Evolutionary conservation across 164 flowering plant genomes (phyloP).

Genomic region (Vitis rotundifolia): DNA sequence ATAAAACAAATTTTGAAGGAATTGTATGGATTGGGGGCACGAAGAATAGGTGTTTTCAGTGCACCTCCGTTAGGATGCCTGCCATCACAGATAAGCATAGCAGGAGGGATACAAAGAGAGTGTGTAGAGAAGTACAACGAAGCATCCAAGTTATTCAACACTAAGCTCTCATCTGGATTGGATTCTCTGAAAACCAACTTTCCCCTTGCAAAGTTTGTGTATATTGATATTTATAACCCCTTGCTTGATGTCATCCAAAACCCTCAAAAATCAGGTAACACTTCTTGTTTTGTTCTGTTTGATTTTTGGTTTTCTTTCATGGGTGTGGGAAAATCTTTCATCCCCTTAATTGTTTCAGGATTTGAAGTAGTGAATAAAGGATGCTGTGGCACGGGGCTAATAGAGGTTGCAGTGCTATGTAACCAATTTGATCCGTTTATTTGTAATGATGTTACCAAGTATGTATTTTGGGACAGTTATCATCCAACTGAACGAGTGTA

Average conservation of each 20-base stretch:
- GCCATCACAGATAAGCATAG: conserved; percentile 15
- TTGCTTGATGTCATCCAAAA: conserved; percentile 30
- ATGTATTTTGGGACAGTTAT: no score
- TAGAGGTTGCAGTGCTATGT: no score
- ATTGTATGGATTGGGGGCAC: conserved; percentile 22
- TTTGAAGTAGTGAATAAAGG: no score
- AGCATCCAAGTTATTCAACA: conserved; percentile 21
- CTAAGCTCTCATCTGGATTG: conserved; percentile 13
- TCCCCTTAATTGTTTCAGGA: no score
- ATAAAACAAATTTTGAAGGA: conserved; percentile 2
- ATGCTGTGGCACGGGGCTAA: no score
- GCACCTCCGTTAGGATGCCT: conserved; percentile 29
- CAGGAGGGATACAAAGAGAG: conserved; percentile 11
- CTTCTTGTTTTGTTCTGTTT: not conserved
- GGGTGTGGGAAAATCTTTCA: no score
- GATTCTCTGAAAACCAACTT: conserved; percentile 2
- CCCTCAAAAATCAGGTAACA: conserved; percentile 25
- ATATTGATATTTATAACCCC: conserved; percentile 24
- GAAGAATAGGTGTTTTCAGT: conserved; percentile 20
- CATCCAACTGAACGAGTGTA: no score
- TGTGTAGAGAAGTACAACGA: conserved; percentile 19
- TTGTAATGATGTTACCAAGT: no score
- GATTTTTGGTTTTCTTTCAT: no score
- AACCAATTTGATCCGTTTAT: no score
- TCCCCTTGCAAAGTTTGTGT: conserved; percentile 19